These are phyloP conservation scores for Paecilomyces dactylethromorphus DNA, from an alignment of 2,329 filamentous ascomycete genomes.

Conservation along the genomic window DNA sequence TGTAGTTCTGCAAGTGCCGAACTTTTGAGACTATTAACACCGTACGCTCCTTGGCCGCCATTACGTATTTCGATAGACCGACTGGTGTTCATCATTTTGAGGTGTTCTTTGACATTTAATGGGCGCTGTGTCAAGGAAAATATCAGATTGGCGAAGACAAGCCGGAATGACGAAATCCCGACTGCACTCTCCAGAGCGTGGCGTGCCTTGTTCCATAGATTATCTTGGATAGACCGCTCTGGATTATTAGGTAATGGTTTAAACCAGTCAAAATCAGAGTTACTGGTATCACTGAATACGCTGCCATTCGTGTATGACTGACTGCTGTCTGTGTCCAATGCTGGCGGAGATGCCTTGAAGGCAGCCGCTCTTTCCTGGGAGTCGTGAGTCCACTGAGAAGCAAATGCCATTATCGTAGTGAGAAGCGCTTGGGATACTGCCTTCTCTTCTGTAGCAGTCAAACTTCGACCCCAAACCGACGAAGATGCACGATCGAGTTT, in stretches of 20 bases:
- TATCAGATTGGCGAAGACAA: slow-evolving; percentile 40
- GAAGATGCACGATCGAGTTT: slow-evolving; percentile 35
- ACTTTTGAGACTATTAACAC: neutral
- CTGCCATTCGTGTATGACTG: slow-evolving; percentile 3
- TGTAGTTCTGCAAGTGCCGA: slow-evolving; percentile 5
- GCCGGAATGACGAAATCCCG: slow-evolving; percentile 39
- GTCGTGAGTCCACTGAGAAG: slow-evolving; percentile 32
- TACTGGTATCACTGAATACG: slow-evolving; percentile 5
- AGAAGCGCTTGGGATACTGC: slow-evolving; percentile 35
- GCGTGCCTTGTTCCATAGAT: slow-evolving; percentile 38
- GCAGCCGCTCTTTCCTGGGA: neutral
- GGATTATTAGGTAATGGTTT: slow-evolving; percentile 15
- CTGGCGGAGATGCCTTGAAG: neutral
- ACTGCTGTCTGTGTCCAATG: neutral
- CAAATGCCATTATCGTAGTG: slow-evolving; percentile 38
- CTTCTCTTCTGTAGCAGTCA: slow-evolving; percentile 32
- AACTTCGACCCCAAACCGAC: slow-evolving; percentile 28
- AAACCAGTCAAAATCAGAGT: neutral
- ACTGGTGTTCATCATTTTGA: neutral
- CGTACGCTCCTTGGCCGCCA: neutral
- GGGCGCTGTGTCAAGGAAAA: slow-evolving; percentile 40
- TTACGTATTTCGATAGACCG: neutral
- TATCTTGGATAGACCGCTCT: slow-evolving; percentile 31
- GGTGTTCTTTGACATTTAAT: slow-evolving; percentile 11
- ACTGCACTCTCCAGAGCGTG: slow-evolving; percentile 31